Evolutionary conservation across 2,329 filamentous ascomycete species (phyloP), one percentile per base, ranked within the genome.

Genomic region (Paradendryphiella salina): DNA sequence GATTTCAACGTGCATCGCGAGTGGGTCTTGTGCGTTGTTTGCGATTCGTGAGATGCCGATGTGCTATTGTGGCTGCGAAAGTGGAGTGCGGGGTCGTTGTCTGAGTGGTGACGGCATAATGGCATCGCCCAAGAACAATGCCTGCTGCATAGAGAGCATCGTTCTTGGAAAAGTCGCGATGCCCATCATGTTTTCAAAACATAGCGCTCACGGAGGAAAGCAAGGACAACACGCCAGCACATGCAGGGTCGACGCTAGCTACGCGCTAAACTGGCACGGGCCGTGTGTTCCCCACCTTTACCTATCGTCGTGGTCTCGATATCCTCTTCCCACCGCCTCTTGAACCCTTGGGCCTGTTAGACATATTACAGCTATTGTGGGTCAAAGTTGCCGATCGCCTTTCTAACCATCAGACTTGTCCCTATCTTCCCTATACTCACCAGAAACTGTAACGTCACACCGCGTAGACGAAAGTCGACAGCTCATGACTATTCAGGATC

Each of bases 11-110:
- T 58, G 59, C 54, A 56, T 60, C 38, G 46, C 36, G 47, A 50
- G 59, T 61, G 59, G 59, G 44, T 20, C 59, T 46, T 42, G 41
- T 56, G 58, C 58, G 42, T 50, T 41, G 45, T 48, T 52, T 47
- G 32, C 31, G 34, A 42, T 23, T 39, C 14, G 45, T 21, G 43
- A 34, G 18, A 42, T 47, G 50, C 32, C 49, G 5, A 20, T 26
- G 37, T 51, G 50, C 45, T 35, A 54, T 48, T 37, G 51, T 54
- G 46, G 51, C 56, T 54, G 50, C 52, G 36, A 35, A 21, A 31
- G 40, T 42, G 28, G 44, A 29, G 33, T 35, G 33, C 4, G 23
- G 33, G 26, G 29, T 34, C 18, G 17, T 32, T 15, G 23, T 18
- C 14, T 15, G 15, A n/a, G 3, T 31, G 23, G 15, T 17, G 13